phyloP scores from a whole-genome alignment of 495 filamentous ascomycete genomes.

The Parmelia sp. region DNA sequence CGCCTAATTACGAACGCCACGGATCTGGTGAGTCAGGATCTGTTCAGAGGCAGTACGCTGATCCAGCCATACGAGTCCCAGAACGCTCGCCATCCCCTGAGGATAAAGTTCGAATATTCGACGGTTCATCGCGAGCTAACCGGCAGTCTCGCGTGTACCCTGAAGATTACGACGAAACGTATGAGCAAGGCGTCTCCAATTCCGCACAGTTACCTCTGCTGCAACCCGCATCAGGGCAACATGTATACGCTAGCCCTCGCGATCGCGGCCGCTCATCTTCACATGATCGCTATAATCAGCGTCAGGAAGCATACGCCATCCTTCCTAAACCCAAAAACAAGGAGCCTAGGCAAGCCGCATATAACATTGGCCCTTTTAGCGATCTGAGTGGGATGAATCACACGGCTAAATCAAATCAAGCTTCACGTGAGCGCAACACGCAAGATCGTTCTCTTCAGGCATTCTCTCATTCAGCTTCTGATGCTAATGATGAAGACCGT shows the following conservation, averaged over 20 bases:
- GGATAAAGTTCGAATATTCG: not conserved
- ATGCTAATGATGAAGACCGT: not conserved
- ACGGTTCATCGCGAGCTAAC: not conserved
- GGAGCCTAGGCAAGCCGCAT: not conserved
- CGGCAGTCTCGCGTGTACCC: not conserved
- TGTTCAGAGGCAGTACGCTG: not conserved
- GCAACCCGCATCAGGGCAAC: not conserved
- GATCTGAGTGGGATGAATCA: not conserved
- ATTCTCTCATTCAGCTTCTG: not conserved
- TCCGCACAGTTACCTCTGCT: not conserved
- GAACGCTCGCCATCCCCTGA: not conserved
- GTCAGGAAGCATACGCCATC: not conserved
- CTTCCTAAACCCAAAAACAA: not conserved
- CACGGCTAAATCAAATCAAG: not conserved
- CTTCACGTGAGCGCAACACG: not conserved
- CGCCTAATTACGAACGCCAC: not conserved
- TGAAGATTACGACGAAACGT: not conserved
- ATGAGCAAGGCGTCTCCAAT: not conserved
- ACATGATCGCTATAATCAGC: not conserved
- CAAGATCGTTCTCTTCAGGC: not conserved
- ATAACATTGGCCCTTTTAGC: not conserved
- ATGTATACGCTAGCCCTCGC: not conserved
- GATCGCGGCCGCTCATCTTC: not conserved
- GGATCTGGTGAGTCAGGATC: not conserved
- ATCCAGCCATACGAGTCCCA: not conserved